A percentile compares a stretch with the other conserved stretches of the same genome.
Evolutionary conservation across 1,139 yeast species (phyloP).

Genomic region (Suhomyces choctaworum): DNA sequence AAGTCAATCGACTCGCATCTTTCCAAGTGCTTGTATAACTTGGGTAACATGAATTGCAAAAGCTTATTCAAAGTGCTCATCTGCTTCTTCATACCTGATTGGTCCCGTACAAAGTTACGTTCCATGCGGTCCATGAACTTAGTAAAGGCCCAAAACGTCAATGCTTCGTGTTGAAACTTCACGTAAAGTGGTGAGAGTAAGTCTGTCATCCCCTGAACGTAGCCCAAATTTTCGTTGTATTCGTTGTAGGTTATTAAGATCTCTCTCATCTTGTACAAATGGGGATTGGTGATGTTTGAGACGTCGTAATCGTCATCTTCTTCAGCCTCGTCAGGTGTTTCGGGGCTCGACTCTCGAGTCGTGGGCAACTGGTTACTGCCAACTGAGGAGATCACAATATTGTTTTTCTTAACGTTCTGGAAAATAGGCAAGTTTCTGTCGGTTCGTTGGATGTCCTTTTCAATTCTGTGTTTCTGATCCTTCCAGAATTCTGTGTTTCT

Average conservation of each 20-base stretch:
- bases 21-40: slow-evolving; percentile 75
- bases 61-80: slow-evolving; percentile 79
- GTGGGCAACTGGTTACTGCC: slow-evolving; percentile 6
- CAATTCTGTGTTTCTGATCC: slow-evolving; percentile 86
- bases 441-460: slow-evolving; percentile 90
- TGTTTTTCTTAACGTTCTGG: slow-evolving; percentile 42
- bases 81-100: slow-evolving; percentile 89
- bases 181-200: slow-evolving; percentile 84
- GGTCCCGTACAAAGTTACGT: slow-evolving; percentile 86
- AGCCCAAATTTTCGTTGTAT: slow-evolving; percentile 79
- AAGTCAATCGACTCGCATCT: slow-evolving; percentile 87
- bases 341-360: slow-evolving; percentile 33
- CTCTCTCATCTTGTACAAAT: slow-evolving; percentile 70
- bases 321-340: slow-evolving; percentile 45
- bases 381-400: slow-evolving; percentile 11
- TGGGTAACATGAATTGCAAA: slow-evolving; percentile 86
- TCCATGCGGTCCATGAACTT: slow-evolving; percentile 95
- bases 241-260: slow-evolving; percentile 85
- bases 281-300: slow-evolving; percentile 60
- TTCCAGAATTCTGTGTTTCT: slow-evolving; percentile 72
- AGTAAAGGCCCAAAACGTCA: slow-evolving; percentile 87
- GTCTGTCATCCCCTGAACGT: slow-evolving; percentile 98
- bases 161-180: slow-evolving; percentile 70
- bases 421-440: slow-evolving; percentile 76
- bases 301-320: slow-evolving; percentile 41